Conservation (phyloP, 2,329 filamentous ascomycete genomes). For the Exophiala aquamarina region DNA sequence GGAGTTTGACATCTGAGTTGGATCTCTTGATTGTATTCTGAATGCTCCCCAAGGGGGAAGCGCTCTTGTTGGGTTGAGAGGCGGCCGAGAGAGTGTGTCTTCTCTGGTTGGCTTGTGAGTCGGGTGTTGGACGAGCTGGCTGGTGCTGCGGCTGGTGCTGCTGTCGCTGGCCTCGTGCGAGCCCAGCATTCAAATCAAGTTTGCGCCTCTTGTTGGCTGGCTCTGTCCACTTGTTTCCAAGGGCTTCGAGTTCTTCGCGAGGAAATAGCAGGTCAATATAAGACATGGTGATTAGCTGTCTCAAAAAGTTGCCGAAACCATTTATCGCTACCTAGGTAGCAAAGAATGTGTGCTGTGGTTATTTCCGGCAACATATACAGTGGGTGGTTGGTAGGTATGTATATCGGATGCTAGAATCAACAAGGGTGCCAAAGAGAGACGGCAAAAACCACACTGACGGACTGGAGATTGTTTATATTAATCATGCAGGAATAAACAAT, state of each 20-base stretch:
- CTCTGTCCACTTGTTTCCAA: slow-evolving; percentile 23
- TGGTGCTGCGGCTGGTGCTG: background rate
- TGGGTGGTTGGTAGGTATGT: slow-evolving; percentile 14
- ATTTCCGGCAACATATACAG: background rate
- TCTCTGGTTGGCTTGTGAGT: slow-evolving; percentile 3
- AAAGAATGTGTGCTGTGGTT: background rate
- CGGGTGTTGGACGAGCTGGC: slow-evolving; percentile 6
- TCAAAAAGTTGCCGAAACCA: slow-evolving; percentile 2
- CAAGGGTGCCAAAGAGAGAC: background rate
- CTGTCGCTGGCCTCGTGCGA: background rate
- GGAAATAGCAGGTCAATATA: slow-evolving; percentile 21
- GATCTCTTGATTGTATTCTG: slow-evolving; percentile 7
- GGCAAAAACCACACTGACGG: slow-evolving; percentile 7
- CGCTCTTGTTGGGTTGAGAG: background rate
- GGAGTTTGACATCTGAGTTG: slow-evolving; percentile 9
- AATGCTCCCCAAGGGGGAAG: background rate
- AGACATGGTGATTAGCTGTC: too few relatives aligned
- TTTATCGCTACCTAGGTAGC: too few relatives aligned
- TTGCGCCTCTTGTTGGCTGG: slow-evolving; percentile 19
- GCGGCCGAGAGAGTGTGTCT: slow-evolving; percentile 9
- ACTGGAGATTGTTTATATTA: slow-evolving; percentile 21
- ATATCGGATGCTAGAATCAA: slow-evolving; percentile 4
- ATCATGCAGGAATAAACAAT: slow-evolving; percentile 1
- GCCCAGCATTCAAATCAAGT: slow-evolving; percentile 8
- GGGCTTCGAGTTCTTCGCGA: slow-evolving; percentile 20